These are phyloP conservation scores for Boletus subparvulus DNA, from an alignment of 768 basidiomycete species.

Conservation along the genomic window DNA sequence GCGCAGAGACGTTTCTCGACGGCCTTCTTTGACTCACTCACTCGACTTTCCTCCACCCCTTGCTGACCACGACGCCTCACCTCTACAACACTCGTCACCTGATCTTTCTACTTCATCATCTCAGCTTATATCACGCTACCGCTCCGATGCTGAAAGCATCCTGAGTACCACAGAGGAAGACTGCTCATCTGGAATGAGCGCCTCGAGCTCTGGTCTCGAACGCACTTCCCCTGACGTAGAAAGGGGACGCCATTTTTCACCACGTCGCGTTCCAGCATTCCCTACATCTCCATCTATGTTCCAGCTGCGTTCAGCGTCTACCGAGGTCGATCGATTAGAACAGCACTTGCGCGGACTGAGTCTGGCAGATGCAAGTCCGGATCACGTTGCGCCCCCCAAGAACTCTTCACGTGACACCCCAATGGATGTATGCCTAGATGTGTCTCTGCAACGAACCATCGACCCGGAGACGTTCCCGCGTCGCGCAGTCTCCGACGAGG, in stretches of 20 bases:
- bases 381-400: background rate
- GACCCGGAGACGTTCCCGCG: background rate
- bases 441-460: background rate
- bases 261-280: background rate
- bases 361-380: slow-evolving; percentile 13
- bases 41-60: background rate
- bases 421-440: slow-evolving; percentile 5
- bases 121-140: background rate
- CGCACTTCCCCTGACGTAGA: background rate
- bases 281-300: slow-evolving; percentile 20
- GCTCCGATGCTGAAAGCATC: slow-evolving; percentile 5
- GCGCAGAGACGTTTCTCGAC: slow-evolving; percentile 3
- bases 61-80: slow-evolving; percentile 9
- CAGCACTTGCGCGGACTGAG: slow-evolving; percentile 19
- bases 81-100: background rate
- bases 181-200: slow-evolving; percentile 16
- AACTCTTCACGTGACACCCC: background rate
- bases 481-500: background rate
- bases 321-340: slow-evolving; percentile 19
- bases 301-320: slow-evolving; percentile 19
- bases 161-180: slow-evolving; percentile 8
- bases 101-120: background rate
- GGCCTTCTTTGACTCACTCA: slow-evolving; percentile 3
- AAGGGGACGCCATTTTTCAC: background rate
- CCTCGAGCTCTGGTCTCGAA: background rate